phyloP scores from a whole-genome alignment of 345 rosid species.

The Bruguiera sexangula region DNA sequence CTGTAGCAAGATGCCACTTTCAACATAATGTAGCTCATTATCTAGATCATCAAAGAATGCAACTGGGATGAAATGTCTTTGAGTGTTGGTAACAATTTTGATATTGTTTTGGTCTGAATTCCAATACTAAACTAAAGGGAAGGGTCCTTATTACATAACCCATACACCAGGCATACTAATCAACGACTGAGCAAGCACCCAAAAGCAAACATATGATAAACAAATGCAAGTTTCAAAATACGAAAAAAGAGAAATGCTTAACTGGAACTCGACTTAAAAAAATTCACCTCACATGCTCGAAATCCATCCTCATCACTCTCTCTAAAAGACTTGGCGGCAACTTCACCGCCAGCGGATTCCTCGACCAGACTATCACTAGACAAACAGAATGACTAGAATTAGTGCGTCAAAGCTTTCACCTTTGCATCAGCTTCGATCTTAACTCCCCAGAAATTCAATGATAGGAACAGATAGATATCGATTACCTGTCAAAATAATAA shows the following conservation, averaged over 20 bases:
- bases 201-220: no score
- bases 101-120: no score
- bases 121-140: no score
- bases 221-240: not conserved
- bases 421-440: not conserved
- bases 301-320: slow-evolving; percentile 71
- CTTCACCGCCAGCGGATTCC: slow-evolving; percentile 82
- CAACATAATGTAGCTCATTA: not conserved
- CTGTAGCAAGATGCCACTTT: slow-evolving; percentile 37
- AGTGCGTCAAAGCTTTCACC: not conserved
- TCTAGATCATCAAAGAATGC: not conserved
- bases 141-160: no score
- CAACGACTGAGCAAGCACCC: not conserved
- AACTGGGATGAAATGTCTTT: not conserved
- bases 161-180: no score
- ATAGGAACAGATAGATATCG: not conserved
- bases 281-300: slow-evolving; percentile 62
- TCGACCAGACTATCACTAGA: slow-evolving; percentile 73
- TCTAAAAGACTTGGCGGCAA: slow-evolving; percentile 46
- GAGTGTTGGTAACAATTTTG: no score
- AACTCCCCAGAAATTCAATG: not conserved
- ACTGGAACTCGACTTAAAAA: not conserved
- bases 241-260: not conserved
- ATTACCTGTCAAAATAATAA: slow-evolving; percentile 79
- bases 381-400: slow-evolving; percentile 9